Percentiles rank a stretch among this genome's conserved stretches.
phyloP scores from a whole-genome alignment of 768 basidiomycete species.

The Xerocomellus amylosporus region DNA sequence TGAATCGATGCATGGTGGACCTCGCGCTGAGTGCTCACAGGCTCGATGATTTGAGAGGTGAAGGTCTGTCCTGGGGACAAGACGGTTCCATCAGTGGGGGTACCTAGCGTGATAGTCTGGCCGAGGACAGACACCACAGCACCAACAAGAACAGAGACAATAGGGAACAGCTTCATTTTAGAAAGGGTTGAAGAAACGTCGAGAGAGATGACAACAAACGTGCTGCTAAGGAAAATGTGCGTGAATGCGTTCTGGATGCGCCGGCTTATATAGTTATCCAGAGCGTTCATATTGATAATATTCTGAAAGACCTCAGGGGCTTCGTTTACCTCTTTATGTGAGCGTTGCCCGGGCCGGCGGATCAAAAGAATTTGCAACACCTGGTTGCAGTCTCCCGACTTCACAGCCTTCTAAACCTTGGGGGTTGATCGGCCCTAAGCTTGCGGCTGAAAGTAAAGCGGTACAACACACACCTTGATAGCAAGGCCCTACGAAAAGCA shows the following conservation, averaged over 20 bases:
- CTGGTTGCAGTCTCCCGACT: too few relatives aligned
- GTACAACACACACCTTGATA: neutral
- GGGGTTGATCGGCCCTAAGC: neutral
- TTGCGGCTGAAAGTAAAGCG: too few relatives aligned
- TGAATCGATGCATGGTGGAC: neutral
- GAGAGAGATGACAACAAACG: neutral
- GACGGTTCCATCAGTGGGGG: constrained; percentile 20
- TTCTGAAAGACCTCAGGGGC: too few relatives aligned
- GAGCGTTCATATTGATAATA: neutral
- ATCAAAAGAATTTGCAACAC: too few relatives aligned
- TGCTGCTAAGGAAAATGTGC: neutral
- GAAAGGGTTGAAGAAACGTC: neutral
- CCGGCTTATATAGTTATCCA: constrained; percentile 2
- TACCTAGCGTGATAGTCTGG: constrained; percentile 29
- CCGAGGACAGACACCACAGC: constrained; percentile 13
- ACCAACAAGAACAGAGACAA: neutral
- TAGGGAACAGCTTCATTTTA: constrained; percentile 18
- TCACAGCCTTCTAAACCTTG: neutral
- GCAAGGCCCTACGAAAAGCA: neutral
- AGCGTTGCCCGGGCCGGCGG: too few relatives aligned
- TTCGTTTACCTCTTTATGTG: too few relatives aligned
- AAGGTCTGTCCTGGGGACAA: constrained; percentile 18
- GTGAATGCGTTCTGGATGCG: neutral
- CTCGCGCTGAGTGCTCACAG: constrained; percentile 14
- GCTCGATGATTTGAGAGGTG: constrained; percentile 17